Evolutionary conservation across 495 filamentous ascomycete species (phyloP), one percentile per base, ranked within the genome.

Genomic region (Astrothelium macrocarpum): DNA sequence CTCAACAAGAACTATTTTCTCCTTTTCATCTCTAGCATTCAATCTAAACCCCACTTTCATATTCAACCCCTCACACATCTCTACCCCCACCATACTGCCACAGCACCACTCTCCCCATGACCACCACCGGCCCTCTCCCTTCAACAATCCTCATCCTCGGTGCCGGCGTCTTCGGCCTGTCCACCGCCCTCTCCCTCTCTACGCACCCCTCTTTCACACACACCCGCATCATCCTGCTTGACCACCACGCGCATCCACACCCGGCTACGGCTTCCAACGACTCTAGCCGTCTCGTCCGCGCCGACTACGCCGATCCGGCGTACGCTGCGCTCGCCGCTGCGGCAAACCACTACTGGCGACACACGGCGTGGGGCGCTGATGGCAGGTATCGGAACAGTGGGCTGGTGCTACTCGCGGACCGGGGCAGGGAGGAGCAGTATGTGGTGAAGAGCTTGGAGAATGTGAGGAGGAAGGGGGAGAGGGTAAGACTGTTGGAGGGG

Each of bases 331-430:
- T 97, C 53, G 88, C 84, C 5, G 76, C 81, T 0, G 73, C 79
- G 7, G 91, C 90, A 3, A 87, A 88, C 60, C 69, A 74, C 23
- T 76, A 78, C 70, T 97, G 93, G 93, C 83, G 90, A 18, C 79
- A 78, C 53, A 26, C 49, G 49, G 79, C 78, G 60, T 80, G 80
- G 64, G 89, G 88, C 59, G 79, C 77, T 1, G 76, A 87, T 18
- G 85, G 84, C 1, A 79, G 88, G 4, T 97, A 96, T 75, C 78
- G 77, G 26, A 87, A 97, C 72, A 82, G 78, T 59, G 94, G 94
- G 0, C 76, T 96, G 7, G 70, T 90, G 18, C 74, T 96, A 0
- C 84, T 87, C 1, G 85, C 66, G 10, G 78, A 85, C 49, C 71
- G 72, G 49, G 76, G 75, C 28, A 71, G 71, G 61, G 63, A 70